Percentiles rank a stretch among this genome's conserved stretches.
Evolutionary conservation across 164 flowering plant genomes (phyloP).

Genomic region (Magnolia officinalis): DNA sequence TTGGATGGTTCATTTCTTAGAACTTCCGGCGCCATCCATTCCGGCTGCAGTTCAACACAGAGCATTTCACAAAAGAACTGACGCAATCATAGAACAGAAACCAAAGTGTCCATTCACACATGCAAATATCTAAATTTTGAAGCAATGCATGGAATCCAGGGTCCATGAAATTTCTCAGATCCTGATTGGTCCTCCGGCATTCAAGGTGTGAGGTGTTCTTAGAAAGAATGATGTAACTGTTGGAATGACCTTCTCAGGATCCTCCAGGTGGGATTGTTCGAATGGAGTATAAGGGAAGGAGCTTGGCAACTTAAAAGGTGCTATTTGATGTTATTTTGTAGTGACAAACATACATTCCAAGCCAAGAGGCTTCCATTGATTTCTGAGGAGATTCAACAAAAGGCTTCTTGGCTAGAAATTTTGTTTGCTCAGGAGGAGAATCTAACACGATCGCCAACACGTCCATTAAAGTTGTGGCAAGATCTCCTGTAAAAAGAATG

Average conservation of each 20-base stretch:
- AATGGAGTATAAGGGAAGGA: neutral
- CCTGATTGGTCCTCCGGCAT: neutral
- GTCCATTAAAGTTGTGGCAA: too few relatives aligned
- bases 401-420: too few relatives aligned
- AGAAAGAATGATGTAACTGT: neutral
- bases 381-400: too few relatives aligned
- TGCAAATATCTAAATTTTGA: neutral
- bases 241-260: neutral
- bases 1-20: slow-evolving; percentile 88
- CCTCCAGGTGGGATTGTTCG: neutral
- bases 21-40: slow-evolving; percentile 99
- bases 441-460: too few relatives aligned
- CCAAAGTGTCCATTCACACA: neutral
- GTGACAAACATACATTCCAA: too few relatives aligned
- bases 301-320: neutral
- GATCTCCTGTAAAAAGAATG: too few relatives aligned
- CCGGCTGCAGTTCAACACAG: slow-evolving; percentile 66
- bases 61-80: neutral
- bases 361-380: too few relatives aligned
- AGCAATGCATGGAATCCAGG: neutral
- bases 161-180: neutral
- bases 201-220: neutral
- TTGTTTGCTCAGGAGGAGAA: too few relatives aligned
- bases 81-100: neutral
- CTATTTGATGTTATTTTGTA: neutral